Evolutionary conservation across 148 eudicot genomes (phyloP).

Genomic region (Polygonum aviculare): DNA sequence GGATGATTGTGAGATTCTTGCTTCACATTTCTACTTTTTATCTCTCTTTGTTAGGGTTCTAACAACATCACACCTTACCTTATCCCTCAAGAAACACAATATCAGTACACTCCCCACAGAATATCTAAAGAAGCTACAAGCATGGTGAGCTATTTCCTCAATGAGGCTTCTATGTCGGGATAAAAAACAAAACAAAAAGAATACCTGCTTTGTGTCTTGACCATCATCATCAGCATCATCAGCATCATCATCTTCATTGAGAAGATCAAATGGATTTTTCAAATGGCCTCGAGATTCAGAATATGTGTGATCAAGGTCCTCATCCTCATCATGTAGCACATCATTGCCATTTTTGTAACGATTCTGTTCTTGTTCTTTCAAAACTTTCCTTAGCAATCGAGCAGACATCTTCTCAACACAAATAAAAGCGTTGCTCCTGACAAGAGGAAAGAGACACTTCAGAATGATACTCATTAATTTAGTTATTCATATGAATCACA

Average conservation of each 20-base stretch:
- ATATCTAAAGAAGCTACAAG: neutral
- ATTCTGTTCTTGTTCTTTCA: slow-evolving; percentile 31
- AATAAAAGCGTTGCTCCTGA: neutral
- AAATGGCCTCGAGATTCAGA: slow-evolving; percentile 24
- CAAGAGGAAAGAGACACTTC: neutral
- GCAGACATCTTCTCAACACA: slow-evolving; percentile 31
- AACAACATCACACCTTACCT: neutral
- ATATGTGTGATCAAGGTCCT: slow-evolving; percentile 21
- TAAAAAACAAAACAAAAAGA: neutral
- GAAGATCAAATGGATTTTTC: slow-evolving; percentile 35
- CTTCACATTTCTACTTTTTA: too few species aligned
- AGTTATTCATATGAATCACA: neutral
- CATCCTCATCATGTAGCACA: slow-evolving; percentile 18
- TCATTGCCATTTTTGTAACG: slow-evolving; percentile 12
- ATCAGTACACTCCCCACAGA: neutral
- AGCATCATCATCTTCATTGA: slow-evolving; percentile 27
- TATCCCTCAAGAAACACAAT: neutral
- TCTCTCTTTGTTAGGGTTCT: too few species aligned
- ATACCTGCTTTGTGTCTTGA: slow-evolving; percentile 27
- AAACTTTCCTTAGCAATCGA: slow-evolving; percentile 35
- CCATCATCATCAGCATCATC: slow-evolving; percentile 14
- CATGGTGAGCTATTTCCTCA: neutral
- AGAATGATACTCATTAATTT: neutral
- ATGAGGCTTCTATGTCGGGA: neutral
- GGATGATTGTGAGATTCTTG: too few species aligned